Base-by-base conservation (phyloP, 495 filamentous ascomycete genomes). In the Copromyces sp. region DNA sequence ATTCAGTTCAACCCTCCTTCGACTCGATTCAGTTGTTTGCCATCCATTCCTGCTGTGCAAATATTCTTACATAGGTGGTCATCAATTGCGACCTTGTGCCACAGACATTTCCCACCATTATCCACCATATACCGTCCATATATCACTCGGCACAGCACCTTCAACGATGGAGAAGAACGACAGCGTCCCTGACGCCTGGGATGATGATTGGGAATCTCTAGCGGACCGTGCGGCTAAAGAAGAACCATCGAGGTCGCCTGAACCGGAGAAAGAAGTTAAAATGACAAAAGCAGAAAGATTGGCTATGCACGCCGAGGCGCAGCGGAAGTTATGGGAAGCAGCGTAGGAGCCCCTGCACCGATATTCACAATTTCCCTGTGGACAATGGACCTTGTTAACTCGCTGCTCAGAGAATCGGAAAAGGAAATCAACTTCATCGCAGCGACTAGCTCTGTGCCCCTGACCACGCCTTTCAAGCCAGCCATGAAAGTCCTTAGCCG, bases 241-340 rank as follows among this genome's bases (percentile, higher is more conserved):
- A 75, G 75, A 85, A 71, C 81, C 79, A 17, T 85, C 73, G 87
- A 88, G 79, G 76, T 74, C 75, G 35, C 80, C 81, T 71, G 76
- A 86, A 73, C 80, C 79, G 17, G 85, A 76, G 87, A 87, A 79
- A 73, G 71, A 76, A 69, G 42, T 69, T 12, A 74, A 71, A 35
- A 69, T 91, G 72, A 89, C 90, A 74, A 92, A 91, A 80, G 89
- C 91, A 32, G 91, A 98, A 80, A 89, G 91, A 39, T 84, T 91
- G 71, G 93, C 92, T 4, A 88, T 91, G 79, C 94, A 98, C 76
- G 88, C 86, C 39, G 92, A 96, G 76, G 88, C 89, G 69, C 94
- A 97, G 78, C 89, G 89, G 74, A 90, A 92, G 81, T 80, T 98
- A 70, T 98, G 94, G 94, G 89, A 94, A 72, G 89, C 93, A 81